These are phyloP conservation scores for Colletotrichum sp. DNA, from an alignment of 2,329 filamentous ascomycete species.

Conservation along the genomic window DNA sequence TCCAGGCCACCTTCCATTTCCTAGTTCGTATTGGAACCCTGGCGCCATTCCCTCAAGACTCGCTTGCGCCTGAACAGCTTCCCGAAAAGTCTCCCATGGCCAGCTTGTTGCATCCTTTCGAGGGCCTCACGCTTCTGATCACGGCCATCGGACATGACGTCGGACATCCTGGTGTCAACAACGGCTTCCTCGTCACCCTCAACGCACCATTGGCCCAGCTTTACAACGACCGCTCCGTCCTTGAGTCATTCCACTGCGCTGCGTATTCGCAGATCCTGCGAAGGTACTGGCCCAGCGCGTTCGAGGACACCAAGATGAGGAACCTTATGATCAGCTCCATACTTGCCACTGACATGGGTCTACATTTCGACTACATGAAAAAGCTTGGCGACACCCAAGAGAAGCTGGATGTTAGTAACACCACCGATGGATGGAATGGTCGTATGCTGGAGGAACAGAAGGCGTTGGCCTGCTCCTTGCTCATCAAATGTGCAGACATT, in stretches of 20 bases:
- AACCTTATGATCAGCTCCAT: slow-evolving; percentile 98
- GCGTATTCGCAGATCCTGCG: slow-evolving; percentile 96
- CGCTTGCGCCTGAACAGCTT: slow-evolving; percentile 27
- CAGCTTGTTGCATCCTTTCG: slow-evolving; percentile 80
- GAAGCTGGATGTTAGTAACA: slow-evolving; percentile 72
- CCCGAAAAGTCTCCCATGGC: slow-evolving; percentile 69
- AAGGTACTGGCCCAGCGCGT: slow-evolving; percentile 86
- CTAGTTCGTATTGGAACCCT: slow-evolving; percentile 80
- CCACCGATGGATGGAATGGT: slow-evolving; percentile 76
- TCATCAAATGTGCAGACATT: slow-evolving; percentile 99
- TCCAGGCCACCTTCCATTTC: slow-evolving; percentile 93
- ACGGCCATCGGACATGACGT: slow-evolving; percentile 99
- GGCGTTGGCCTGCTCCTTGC: slow-evolving; percentile 81
- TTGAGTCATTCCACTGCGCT: slow-evolving; percentile 97
- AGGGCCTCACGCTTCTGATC: slow-evolving; percentile 86
- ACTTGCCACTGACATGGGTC: slow-evolving; percentile 93
- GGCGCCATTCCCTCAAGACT: slow-evolving; percentile 63
- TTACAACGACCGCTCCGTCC: slow-evolving; percentile 95
- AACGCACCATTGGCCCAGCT: slow-evolving; percentile 93
- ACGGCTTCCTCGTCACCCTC: slow-evolving; percentile 90
- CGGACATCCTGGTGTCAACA: slow-evolving; percentile 97
- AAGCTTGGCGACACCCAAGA: slow-evolving; percentile 82
- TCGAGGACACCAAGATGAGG: slow-evolving; percentile 79
- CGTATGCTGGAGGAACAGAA: slow-evolving; percentile 79
- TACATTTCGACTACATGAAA: slow-evolving; percentile 97